Evolutionary conservation across 2,329 filamentous ascomycete genomes (phyloP).

Genomic region (Verticillium dahliae): DNA sequence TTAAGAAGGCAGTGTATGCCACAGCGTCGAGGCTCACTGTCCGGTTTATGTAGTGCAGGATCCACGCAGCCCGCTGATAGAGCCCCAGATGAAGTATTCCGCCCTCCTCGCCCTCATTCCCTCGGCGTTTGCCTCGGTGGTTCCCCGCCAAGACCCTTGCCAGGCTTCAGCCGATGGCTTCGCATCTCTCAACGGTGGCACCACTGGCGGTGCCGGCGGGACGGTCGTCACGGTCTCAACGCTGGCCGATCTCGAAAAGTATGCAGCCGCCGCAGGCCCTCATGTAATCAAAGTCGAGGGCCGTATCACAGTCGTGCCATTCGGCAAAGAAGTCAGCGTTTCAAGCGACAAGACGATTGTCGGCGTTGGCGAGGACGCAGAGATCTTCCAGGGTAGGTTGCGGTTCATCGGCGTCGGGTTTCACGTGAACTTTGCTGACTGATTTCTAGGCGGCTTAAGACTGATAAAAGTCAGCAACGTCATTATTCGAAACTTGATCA

Average conservation of each 20-base stretch:
- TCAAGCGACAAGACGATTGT: conserved; percentile 15
- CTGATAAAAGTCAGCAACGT: conserved; percentile 11
- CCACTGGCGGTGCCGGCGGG: conserved; percentile 15
- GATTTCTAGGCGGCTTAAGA: conserved; percentile 7
- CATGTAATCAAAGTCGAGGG: conserved; percentile 18
- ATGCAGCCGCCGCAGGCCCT: conserved; percentile 12
- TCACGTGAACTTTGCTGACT: neutral
- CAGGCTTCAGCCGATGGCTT: conserved; percentile 14
- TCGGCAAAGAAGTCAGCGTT: conserved; percentile 15
- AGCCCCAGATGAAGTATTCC: neutral
- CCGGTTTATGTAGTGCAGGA: neutral
- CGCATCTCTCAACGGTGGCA: conserved; percentile 17
- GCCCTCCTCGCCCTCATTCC: neutral
- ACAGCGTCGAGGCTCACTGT: neutral
- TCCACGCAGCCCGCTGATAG: neutral
- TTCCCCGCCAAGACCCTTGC: neutral
- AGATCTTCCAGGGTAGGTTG: conserved; percentile 5
- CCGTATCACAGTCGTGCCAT: conserved; percentile 14
- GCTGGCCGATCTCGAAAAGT: conserved; percentile 15
- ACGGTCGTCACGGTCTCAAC: conserved; percentile 13
- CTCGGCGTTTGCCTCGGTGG: neutral
- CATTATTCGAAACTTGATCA: conserved; percentile 14
- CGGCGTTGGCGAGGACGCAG: conserved; percentile 9
- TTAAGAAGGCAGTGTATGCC: too few relatives aligned
- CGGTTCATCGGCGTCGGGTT: neutral